These are phyloP conservation scores for Vaccinium vitisidaea DNA, from an alignment of 148 eudicot species.

Conservation along the genomic window DNA sequence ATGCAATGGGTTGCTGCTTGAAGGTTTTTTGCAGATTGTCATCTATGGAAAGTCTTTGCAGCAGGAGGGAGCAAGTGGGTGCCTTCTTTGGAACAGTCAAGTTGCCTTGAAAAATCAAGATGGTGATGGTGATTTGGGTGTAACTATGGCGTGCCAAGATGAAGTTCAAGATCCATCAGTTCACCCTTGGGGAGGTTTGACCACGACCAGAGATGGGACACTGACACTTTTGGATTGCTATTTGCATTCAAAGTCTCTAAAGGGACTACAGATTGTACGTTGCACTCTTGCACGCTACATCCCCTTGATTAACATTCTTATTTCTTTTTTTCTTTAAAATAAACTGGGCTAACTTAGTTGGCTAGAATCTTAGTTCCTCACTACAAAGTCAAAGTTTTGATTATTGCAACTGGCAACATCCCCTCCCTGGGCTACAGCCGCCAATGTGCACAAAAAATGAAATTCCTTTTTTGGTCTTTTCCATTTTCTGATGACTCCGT, in stretches of 20 bases:
- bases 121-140: conserved; percentile 32
- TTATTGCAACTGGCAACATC: neutral
- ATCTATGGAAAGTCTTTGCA: conserved; percentile 89
- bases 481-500: conserved; percentile 18
- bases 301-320: neutral
- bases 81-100: conserved; percentile 34
- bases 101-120: conserved; percentile 44
- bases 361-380: neutral
- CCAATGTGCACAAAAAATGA: neutral
- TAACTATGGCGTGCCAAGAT: conserved; percentile 41
- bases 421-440: neutral
- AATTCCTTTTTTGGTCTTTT: conserved; percentile 6
- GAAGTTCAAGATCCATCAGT: conserved; percentile 92
- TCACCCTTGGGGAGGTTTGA: conserved; percentile 98
- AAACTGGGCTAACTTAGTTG: neutral
- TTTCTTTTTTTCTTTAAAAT: neutral
- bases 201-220: conserved; percentile 69
- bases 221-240: conserved; percentile 90
- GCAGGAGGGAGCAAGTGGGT: conserved; percentile 56
- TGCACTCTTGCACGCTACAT: neutral
- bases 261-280: conserved; percentile 84
- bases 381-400: neutral
- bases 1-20: conserved; percentile 92
- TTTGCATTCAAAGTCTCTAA: conserved; percentile 66
- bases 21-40: conserved; percentile 86